Evolutionary conservation across 495 filamentous ascomycete genomes (phyloP).

Genomic region (Penicillium desertorum): DNA sequence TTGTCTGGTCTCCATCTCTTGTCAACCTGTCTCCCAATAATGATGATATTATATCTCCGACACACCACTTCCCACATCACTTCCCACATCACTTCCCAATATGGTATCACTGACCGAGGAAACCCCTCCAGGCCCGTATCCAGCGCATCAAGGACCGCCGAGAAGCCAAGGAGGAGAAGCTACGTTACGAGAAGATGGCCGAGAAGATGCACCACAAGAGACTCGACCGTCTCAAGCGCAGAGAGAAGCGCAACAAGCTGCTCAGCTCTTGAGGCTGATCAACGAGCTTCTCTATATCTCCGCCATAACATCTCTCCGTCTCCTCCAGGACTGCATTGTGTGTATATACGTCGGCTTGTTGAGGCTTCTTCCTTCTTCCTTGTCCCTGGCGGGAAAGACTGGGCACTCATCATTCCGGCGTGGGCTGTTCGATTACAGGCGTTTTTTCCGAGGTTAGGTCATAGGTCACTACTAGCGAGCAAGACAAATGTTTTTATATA

Average conservation of each 20-base stretch:
- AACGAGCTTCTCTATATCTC: conserved; percentile 5
- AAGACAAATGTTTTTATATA: conserved; percentile 12
- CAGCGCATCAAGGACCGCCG: conserved; percentile 78
- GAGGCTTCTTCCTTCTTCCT: conserved; percentile 1
- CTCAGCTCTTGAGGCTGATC: conserved; percentile 72
- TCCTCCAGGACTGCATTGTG: conserved; percentile 13
- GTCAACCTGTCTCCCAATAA: conserved; percentile 10
- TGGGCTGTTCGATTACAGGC: conserved; percentile 19
- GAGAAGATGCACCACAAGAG: conserved; percentile 97
- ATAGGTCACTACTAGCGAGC: conserved; percentile 15
- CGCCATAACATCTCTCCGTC: conserved; percentile 6
- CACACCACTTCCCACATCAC: background rate
- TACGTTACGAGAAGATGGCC: conserved; percentile 89
- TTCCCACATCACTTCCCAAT: conserved; percentile 7
- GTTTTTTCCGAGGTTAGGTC: conserved; percentile 19
- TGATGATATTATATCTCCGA: conserved; percentile 3
- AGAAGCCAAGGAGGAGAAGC: conserved; percentile 87
- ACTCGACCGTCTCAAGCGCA: conserved; percentile 86
- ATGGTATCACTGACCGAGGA: conserved; percentile 12
- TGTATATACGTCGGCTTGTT: conserved; percentile 14
- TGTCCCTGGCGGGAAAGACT: conserved; percentile 2
- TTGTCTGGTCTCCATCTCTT: background rate
- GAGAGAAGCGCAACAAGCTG: conserved; percentile 97
- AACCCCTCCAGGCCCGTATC: conserved; percentile 59
- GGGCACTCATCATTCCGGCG: conserved; percentile 13